Evolutionary conservation across 1,284 basidiomycete genomes (phyloP).

Genomic region (Golubevia pallescens): DNA sequence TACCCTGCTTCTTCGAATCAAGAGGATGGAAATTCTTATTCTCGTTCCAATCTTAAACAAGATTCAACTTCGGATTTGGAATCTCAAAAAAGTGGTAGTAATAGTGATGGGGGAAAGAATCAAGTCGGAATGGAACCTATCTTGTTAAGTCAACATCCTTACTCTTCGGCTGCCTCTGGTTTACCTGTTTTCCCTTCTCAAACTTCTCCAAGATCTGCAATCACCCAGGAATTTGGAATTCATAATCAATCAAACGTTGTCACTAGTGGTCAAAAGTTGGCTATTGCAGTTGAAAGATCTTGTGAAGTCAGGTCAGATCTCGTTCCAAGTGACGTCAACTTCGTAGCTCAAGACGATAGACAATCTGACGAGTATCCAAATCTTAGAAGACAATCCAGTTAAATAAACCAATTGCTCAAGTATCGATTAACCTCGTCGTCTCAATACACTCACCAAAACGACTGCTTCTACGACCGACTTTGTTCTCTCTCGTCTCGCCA

Average conservation of each 20-base stretch:
- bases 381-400: not conserved
- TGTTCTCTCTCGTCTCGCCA: too few relatives aligned
- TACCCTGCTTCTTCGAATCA: too few relatives aligned
- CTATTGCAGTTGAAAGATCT: not conserved
- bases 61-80: too few relatives aligned
- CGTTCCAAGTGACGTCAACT: not conserved
- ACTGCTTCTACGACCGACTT: too few relatives aligned
- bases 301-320: not conserved
- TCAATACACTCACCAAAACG: too few relatives aligned
- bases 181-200: not conserved
- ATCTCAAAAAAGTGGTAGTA: too few relatives aligned
- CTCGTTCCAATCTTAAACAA: too few relatives aligned
- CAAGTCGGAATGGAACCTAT: too few relatives aligned
- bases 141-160: not conserved
- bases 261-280: not conserved
- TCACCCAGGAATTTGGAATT: not conserved
- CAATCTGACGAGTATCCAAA: not conserved
- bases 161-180: not conserved
- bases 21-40: too few relatives aligned
- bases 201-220: not conserved
- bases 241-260: not conserved
- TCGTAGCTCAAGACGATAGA: not conserved
- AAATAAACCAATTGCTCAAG: not conserved
- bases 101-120: too few relatives aligned
- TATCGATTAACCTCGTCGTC: too few relatives aligned